Evolutionary conservation across 2,329 filamentous ascomycete genomes (phyloP), one percentile per base, ranked within the genome.

Genomic region (Colletotrichum shisoi): DNA sequence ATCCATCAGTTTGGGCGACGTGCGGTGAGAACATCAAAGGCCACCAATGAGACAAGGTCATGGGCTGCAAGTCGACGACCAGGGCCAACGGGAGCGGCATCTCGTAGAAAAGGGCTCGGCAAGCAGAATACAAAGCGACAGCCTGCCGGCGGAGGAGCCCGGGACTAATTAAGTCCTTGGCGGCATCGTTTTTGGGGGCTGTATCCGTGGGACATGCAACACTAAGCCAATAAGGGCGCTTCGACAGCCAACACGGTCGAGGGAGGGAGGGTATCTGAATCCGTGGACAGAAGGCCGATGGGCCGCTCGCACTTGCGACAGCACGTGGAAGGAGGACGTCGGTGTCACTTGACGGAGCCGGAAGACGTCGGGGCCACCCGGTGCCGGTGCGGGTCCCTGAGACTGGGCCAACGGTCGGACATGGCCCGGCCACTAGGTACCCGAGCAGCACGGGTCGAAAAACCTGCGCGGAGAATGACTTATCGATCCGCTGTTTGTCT

Each of bases 31-130:
- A 44, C 13, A 17, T 34, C 37, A 49, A 56, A 31, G 42, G 56
- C 65, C 62, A 56, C 62, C 61, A 68, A 65, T 68, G 15, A 51
- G 56, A 54, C 3, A 11, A 51, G 9, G 27, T 24, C 19, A 21
- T 24, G 21, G 17, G 48, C 54, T 68, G 65, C 61, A 51, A 40
- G 42, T 52, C 34, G 39, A 54, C 13, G 42, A 65, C 54, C 49
- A 60, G 65, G 49, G 54, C 49, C 57, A 68, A 67, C 51, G 40
- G 57, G 57, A 57, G 51, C 19, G 63, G 57, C 63, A 68, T 57
- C 44, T 67, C 52, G 39, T 52, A 21, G 49, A 48, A 24, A 53
- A 57, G 31, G 27, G 59, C 59, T 42, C 31, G 59, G 31, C 31
- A 63, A 39, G 46, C 46, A 63, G 39, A 46, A 57, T 67, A 53